Evolutionary conservation across 2,329 filamentous ascomycete species (phyloP), one percentile per base, ranked within the genome.

Genomic region (Nannizzia gypsea): DNA sequence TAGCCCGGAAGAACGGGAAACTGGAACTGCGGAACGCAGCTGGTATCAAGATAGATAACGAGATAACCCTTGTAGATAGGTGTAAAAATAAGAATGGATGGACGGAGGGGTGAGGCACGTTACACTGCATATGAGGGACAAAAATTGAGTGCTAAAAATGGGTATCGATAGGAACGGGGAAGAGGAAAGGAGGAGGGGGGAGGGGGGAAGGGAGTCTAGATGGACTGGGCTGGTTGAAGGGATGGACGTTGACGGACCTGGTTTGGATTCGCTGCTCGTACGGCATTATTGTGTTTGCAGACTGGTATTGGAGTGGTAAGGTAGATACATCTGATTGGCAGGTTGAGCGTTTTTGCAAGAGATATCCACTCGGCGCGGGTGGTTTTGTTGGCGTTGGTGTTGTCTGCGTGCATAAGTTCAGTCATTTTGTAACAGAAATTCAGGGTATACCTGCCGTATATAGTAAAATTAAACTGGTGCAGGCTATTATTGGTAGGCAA

Each of bases 331-430:
- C 92, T 87, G 66, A 96, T 87, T 1, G 88, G 86, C 1, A 95
- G 78, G 3, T 82, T 77, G 67, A 83, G 76, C 67, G 86, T 86
- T 64, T 80, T 81, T 17, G 90, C 90, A 31, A 97, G 74, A 26
- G 82, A 77, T 34, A 89, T 74, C 92, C 92, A 97, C 62, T 88
- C 76, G n/a, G 81, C 80, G 64, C 93, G 82, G 24, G 86, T 89
- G 58, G 89, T 86, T 9, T 79, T 71, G 73, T 95, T 88, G 31
- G 91, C 83, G 70, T 99, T 99, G n/a, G 93, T 97, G 72, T 96
- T 97, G 73, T 99, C 93, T 93, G 58, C 6, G 58, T 61, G 60
- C n/a, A 26, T 24, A 54, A 48, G 54, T 57, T 57, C 8, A 59
- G 60, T 62, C 28, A 55, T 34, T n/a, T 15, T 5, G 28, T 8